phyloP scores from a whole-genome alignment of 75 land plant species.

The Pseudotsuga menziesii region DNA sequence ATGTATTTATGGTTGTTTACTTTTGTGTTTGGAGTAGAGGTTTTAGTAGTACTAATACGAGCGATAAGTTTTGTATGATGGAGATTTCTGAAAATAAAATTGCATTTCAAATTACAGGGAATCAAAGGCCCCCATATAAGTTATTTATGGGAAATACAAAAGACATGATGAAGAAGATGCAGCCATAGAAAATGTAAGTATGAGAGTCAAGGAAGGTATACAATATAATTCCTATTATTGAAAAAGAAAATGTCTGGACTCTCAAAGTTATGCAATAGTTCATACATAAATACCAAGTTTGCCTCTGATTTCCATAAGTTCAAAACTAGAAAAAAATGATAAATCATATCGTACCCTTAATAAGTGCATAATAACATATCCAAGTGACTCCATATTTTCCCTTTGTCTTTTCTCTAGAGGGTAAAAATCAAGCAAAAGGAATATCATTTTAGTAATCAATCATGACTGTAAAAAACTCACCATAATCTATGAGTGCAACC shows the following conservation, averaged over 20 bases:
- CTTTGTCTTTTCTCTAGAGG: constrained; percentile 73
- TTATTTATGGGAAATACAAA: too few relatives aligned
- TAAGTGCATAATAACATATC: constrained; percentile 93
- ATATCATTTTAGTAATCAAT: background rate
- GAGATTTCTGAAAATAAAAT: too few relatives aligned
- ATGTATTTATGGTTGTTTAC: too few relatives aligned
- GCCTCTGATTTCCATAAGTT: background rate
- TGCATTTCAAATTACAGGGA: too few relatives aligned
- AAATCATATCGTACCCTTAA: constrained; percentile 77
- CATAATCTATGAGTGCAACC: background rate
- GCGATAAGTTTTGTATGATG: too few relatives aligned
- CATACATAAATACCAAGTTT: background rate
- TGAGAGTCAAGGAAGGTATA: too few relatives aligned
- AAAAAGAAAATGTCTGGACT: background rate
- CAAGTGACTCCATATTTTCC: constrained; percentile 88
- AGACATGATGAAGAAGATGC: too few relatives aligned
- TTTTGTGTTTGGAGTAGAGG: too few relatives aligned
- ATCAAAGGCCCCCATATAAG: too few relatives aligned
- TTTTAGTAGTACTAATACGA: too few relatives aligned
- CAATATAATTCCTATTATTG: background rate
- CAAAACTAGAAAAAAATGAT: background rate
- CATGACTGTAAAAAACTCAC: background rate
- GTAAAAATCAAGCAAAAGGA: background rate
- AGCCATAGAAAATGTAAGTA: too few relatives aligned
- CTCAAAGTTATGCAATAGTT: background rate